Conservation (phyloP, 345 rosid genomes). For the Eucalyptus caleyi region DNA sequence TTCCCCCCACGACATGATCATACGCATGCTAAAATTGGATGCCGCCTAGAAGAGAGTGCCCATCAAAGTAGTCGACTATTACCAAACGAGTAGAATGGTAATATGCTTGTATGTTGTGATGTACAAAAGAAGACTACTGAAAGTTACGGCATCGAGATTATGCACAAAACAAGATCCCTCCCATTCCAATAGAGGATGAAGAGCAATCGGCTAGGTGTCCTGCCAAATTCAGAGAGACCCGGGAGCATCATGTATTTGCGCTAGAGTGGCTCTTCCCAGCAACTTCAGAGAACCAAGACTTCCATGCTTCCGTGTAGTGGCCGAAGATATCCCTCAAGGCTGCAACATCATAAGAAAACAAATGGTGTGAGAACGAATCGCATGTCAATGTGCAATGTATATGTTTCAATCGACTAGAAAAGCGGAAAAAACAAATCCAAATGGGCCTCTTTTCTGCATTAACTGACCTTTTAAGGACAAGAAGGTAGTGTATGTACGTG, state of each 20-base stretch:
- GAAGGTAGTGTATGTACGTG: background rate
- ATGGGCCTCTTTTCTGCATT: background rate
- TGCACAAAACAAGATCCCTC: background rate
- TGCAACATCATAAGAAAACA: constrained; percentile 13
- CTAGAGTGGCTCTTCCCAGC: constrained; percentile 8
- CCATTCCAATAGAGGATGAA: background rate
- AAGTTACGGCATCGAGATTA: background rate
- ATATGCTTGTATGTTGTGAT: background rate
- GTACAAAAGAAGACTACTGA: background rate
- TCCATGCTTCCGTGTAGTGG: constrained; percentile 92
- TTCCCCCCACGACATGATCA: background rate
- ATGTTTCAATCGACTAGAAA: background rate
- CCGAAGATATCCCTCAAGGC: constrained; percentile 73
- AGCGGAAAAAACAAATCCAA: background rate
- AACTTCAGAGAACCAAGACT: constrained; percentile 73
- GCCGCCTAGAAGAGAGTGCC: background rate
- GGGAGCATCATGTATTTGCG: background rate
- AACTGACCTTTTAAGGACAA: background rate
- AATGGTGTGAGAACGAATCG: background rate
- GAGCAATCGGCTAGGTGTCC: background rate
- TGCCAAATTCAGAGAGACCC: background rate
- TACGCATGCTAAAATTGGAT: background rate
- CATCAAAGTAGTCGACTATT: background rate
- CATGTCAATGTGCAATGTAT: background rate
- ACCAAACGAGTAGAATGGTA: background rate